A percentile compares a stretch with the other conserved stretches of the same genome.
These are phyloP conservation scores for Penicillium italicum DNA, from an alignment of 2,329 filamentous ascomycete genomes.

Conservation along the genomic window DNA sequence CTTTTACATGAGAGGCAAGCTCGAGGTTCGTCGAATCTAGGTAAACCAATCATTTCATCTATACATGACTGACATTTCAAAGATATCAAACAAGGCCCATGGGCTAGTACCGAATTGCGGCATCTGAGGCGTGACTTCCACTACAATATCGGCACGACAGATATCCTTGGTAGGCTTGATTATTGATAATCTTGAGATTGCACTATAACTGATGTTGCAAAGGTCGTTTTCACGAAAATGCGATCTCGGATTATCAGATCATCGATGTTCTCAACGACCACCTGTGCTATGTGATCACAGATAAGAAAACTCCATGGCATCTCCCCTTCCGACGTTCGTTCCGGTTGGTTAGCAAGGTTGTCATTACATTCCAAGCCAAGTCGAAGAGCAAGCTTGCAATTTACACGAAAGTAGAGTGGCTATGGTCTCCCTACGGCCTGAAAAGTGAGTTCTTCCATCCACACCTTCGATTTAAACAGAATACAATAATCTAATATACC, in stretches of 20 bases:
- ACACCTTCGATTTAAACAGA: not conserved
- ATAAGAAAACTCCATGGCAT: slow-evolving; percentile 70
- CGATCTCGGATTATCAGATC: slow-evolving; percentile 76
- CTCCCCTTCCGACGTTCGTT: slow-evolving; percentile 77
- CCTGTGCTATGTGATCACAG: slow-evolving; percentile 64
- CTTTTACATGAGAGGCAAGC: slow-evolving; percentile 80
- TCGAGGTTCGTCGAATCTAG: slow-evolving; percentile 45
- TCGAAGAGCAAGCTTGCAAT: slow-evolving; percentile 88
- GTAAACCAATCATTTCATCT: not conserved
- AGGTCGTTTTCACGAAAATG: slow-evolving; percentile 52
- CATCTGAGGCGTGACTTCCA: slow-evolving; percentile 74
- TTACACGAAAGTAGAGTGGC: slow-evolving; percentile 85
- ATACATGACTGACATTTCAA: slow-evolving; percentile 16
- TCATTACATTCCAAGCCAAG: slow-evolving; percentile 90
- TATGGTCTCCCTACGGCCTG: slow-evolving; percentile 56
- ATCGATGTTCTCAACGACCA: slow-evolving; percentile 82
- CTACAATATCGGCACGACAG: slow-evolving; percentile 68
- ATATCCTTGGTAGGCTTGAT: slow-evolving; percentile 57
- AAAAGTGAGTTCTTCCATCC: slow-evolving; percentile 35
- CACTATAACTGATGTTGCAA: slow-evolving; percentile 13
- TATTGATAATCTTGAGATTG: not conserved
- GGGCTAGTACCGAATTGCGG: slow-evolving; percentile 67
- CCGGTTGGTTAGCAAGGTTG: slow-evolving; percentile 80
- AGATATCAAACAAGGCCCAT: slow-evolving; percentile 81
- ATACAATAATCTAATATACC: slow-evolving; percentile 9